These are phyloP conservation scores for Ustilago tritici DNA, from an alignment of 1,284 basidiomycete genomes.

Conservation along the genomic window DNA sequence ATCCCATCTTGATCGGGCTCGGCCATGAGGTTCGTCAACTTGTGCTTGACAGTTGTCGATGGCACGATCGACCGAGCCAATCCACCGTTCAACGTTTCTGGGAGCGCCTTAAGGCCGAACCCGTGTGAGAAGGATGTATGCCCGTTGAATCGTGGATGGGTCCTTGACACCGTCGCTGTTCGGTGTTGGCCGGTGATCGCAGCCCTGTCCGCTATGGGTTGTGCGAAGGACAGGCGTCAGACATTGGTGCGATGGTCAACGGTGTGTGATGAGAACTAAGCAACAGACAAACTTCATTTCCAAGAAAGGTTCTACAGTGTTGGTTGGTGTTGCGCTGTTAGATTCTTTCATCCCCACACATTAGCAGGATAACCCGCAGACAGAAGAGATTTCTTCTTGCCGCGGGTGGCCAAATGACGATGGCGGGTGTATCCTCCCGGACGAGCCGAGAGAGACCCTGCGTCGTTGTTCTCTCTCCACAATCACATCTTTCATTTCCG, in stretches of 20 bases:
- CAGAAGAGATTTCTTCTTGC: too few relatives aligned
- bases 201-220: too few relatives aligned
- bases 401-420: too few relatives aligned
- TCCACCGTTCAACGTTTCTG: background rate
- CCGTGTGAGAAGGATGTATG: background rate
- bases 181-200: too few relatives aligned
- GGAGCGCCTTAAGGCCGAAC: too few relatives aligned
- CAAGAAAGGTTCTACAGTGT: background rate
- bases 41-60: background rate
- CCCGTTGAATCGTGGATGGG: background rate
- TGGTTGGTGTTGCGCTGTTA: background rate
- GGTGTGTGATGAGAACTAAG: too few relatives aligned
- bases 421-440: too few relatives aligned
- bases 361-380: too few relatives aligned
- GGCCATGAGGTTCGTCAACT: background rate
- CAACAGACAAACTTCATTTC: background rate
- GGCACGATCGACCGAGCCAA: background rate
- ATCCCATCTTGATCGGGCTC: conserved; percentile 20
- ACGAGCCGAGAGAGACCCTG: too few relatives aligned
- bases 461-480: conserved; percentile 16
- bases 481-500: background rate
- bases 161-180: background rate
- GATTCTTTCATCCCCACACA: too few relatives aligned
- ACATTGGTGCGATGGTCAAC: too few relatives aligned
- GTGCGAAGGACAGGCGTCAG: too few relatives aligned